A percentile compares a stretch with the other conserved stretches of the same genome.
Evolutionary conservation across 2,329 filamentous ascomycete species (phyloP).

Genomic region (Alternaria rosae): DNA sequence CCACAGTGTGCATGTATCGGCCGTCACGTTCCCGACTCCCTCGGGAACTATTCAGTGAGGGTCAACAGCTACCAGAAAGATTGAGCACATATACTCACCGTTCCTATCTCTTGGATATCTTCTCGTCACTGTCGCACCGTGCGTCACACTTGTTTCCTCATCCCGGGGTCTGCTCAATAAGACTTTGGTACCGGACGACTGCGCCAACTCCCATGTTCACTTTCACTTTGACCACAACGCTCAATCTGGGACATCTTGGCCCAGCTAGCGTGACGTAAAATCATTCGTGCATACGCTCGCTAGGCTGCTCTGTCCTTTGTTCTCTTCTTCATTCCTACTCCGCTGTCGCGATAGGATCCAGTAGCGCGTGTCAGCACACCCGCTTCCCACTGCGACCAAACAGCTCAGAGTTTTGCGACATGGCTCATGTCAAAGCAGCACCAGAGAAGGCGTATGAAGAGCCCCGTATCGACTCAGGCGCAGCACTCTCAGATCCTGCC

Average conservation of each 20-base stretch:
- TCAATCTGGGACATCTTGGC: background rate
- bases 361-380: background rate
- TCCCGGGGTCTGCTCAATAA: background rate
- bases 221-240: conserved; percentile 4
- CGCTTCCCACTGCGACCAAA: background rate
- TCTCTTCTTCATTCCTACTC: background rate
- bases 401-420: background rate
- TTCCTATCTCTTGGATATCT: background rate
- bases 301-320: background rate
- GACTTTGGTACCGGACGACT: background rate
- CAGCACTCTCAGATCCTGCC: conserved; percentile 6
- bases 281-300: background rate
- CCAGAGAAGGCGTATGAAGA: background rate
- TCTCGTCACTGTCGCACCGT: background rate
- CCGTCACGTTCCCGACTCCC: background rate
- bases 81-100: too few species aligned
- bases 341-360: background rate
- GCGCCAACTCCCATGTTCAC: conserved; percentile 1
- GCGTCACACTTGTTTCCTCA: background rate
- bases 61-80: background rate
- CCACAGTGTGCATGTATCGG: background rate
- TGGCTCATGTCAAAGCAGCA: background rate
- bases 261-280: background rate
- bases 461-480: conserved; percentile 8
- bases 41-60: too few species aligned